Base-by-base conservation (phyloP, 2,329 filamentous ascomycete species). In the Aspergillus oerlinghausenensis region DNA sequence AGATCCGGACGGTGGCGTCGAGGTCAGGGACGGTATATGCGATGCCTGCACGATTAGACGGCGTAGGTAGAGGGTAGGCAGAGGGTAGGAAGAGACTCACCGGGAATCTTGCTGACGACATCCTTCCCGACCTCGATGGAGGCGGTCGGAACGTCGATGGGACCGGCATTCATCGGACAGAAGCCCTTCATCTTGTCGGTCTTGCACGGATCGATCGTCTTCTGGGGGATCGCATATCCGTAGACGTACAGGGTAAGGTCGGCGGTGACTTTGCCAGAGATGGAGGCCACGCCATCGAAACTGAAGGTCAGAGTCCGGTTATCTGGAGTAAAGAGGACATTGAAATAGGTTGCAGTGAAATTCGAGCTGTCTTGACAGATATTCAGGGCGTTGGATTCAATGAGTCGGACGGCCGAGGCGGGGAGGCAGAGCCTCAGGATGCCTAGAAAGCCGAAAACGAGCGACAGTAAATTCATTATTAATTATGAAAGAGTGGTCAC, bases 1-100 rank as follows among this genome's bases (percentile, higher is more conserved):
- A 87, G 66, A 96, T 85, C 66, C 84, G 86, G 52, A 96, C 88
- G 52, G 85, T 87, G 59, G 91, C 92, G 74, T 97, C 92, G 52
- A 97, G 81, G 79, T 97, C 93, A 50, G 92, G 92, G 43, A 97
- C 88, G 50, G 83, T 88, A 77, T 94, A 97, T 52, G 90, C 89
- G 69, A 97, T 93, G 52, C 84, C 81, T 82, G 62, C 54, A 6
- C 25, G 6, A 26, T 50, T 29, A 52, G 35, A 50, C 26, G 26
- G n/a, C 23, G 21, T 8, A 55, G n/a, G 3, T 11, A 1, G 25
- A 28, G 32, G 14, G 3, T 11, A 1, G 25, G 21, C 32, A 9
- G 21, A 29, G 11, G 28, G 32, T 23, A n/a, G 3, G 2, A 21
- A 4, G 17, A 40, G 23, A 68, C 77, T 61, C 72, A 80, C 82